Evolutionary conservation across 768 basidiomycete genomes (phyloP).

Genomic region (Russula abietina): DNA sequence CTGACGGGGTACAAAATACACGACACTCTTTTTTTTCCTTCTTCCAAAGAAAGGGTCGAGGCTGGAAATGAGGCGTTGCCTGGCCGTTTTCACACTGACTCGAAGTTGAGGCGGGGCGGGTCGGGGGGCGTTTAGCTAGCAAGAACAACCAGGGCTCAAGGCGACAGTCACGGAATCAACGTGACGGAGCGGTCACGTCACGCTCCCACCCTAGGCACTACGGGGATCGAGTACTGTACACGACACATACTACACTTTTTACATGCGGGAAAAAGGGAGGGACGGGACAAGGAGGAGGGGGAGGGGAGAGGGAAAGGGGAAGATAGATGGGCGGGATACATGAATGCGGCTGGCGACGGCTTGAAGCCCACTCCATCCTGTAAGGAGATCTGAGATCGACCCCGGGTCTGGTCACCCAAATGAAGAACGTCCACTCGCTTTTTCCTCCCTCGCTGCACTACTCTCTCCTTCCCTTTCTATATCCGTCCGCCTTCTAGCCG

Average conservation of each 20-base stretch:
- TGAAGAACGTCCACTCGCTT: conserved; percentile 24
- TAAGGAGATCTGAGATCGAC: conserved; percentile 26
- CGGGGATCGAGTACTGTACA: conserved; percentile 15
- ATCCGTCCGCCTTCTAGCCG: conserved; percentile 21
- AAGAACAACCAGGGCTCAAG: conserved; percentile 21
- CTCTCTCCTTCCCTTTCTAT: conserved; percentile 20
- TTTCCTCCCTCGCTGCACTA: conserved; percentile 22
- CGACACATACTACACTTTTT: conserved; percentile 21
- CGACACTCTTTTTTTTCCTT: conserved; percentile 3
- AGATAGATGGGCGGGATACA: conserved; percentile 25
- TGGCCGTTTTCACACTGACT: conserved; percentile 5
- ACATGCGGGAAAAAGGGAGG: conserved; percentile 23
- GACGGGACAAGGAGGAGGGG: conserved; percentile 21
- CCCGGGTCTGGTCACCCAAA: conserved; percentile 26
- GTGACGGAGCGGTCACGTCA: conserved; percentile 24
- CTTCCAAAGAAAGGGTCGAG: neutral
- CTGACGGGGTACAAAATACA: conserved; percentile 16
- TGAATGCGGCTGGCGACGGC: conserved; percentile 26
- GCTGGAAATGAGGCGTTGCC: neutral
- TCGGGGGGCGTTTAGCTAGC: conserved; percentile 17
- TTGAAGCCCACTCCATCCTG: conserved; percentile 26
- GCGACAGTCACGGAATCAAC: conserved; percentile 20
- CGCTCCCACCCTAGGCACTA: conserved; percentile 19
- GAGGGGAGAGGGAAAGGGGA: conserved; percentile 24
- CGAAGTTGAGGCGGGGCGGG: conserved; percentile 12